Conservation (phyloP, 768 basidiomycete genomes). For the Amanita exitialis region DNA sequence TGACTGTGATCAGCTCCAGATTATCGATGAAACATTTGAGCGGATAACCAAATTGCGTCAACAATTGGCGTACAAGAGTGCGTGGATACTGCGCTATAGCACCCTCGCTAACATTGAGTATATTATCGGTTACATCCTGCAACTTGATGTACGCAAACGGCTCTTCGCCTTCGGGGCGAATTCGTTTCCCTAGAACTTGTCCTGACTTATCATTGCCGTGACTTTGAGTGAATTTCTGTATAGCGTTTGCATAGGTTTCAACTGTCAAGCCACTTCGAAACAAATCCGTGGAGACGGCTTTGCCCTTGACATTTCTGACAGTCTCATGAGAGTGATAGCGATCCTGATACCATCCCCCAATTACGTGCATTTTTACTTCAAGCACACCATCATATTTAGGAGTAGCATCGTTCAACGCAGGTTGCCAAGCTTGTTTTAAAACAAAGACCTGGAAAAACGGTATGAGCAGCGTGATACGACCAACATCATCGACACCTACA, state of each 20-base stretch:
- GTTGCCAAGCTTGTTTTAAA: slow-evolving; percentile 1
- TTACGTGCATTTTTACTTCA: background rate
- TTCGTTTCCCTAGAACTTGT: background rate
- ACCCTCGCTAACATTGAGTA: background rate
- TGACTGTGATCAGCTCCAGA: background rate
- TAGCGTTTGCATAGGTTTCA: background rate
- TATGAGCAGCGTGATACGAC: background rate
- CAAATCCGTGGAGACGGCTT: background rate
- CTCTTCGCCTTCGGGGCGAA: background rate
- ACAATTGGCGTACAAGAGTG: background rate
- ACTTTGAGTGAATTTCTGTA: background rate
- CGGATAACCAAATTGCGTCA: background rate
- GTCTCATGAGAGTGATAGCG: background rate
- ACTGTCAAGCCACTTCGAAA: background rate
- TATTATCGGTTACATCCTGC: background rate
- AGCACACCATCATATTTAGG: background rate
- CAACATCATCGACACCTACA: background rate
- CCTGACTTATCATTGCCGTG: background rate
- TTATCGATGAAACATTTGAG: background rate
- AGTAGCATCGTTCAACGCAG: background rate
- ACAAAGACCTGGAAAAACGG: background rate
- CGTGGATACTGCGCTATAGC: background rate
- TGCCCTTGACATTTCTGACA: background rate
- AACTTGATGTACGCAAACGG: background rate
- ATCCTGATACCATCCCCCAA: background rate